Evolutionary conservation across 345 rosid species (phyloP), one percentile per base, ranked within the genome.

Genomic region (Ailanthus altissimus): DNA sequence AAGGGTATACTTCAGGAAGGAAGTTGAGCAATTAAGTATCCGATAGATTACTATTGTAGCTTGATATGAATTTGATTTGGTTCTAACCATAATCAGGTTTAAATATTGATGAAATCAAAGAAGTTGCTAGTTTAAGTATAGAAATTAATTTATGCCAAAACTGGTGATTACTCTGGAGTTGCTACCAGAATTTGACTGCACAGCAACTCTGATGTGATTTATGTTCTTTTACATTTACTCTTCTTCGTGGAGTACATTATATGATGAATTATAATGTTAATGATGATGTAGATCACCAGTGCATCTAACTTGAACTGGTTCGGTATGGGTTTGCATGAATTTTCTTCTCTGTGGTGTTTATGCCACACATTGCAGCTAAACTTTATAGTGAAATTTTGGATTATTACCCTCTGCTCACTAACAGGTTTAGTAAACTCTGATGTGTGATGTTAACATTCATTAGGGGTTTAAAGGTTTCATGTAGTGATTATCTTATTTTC

Each of bases 1-100:
- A 90, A 86, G 86, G 94, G 94, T 73, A 88, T 90, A 75, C 88
- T 90, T 84, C 94, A 90, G 94, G n/a, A n/a, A n/a, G n/a, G n/a
- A n/a, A n/a, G n/a, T n/a, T 67, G 36, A 46, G 21, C n/a, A 50
- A 47, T 68, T 68, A 0, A 50, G n/a, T 45, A 63, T 5, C 5
- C 10, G 6, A 38, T 38, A 21, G 12, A 46, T 21, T 66, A 42
- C n/a, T 26, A 15, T 64, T 18, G 25, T 63, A 18, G 49, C 43
- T 63, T n/a, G 20, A 36, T 62, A 26, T 60, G n/a, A 21, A 23
- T 58, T 23, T 10, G 62, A 16, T 58, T 58, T 23, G 14, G 14
- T 58, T 12, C 42, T 26, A 32, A 6, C 13, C 42, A 4, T 20
- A 8, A 32, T 62, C 8, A n/a, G 49, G 42, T 23, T 42, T 54